These are phyloP conservation scores for Arctostaphylos glauca DNA, from an alignment of 148 eudicot species.

Conservation along the genomic window DNA sequence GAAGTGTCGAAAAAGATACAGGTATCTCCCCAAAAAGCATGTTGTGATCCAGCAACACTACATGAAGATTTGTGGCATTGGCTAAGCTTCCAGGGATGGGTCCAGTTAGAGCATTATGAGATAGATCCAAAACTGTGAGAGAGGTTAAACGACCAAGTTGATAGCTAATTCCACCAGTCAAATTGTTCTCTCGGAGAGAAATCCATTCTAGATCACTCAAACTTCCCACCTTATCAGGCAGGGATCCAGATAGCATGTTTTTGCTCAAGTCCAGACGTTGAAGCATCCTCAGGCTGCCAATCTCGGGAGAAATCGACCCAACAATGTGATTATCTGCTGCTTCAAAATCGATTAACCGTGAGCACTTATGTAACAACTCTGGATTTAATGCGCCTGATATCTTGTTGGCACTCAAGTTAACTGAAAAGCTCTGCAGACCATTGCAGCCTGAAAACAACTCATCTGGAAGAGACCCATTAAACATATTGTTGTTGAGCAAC, in stretches of 20 bases:
- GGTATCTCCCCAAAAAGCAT: constrained; percentile 49
- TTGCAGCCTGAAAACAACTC: constrained; percentile 35
- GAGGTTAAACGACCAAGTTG: constrained; percentile 35
- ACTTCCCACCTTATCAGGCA: constrained; percentile 40
- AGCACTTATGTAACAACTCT: constrained; percentile 33
- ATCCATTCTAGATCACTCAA: constrained; percentile 27
- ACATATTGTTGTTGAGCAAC: constrained; percentile 37
- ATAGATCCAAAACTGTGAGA: constrained; percentile 41
- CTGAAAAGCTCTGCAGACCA: constrained; percentile 33
- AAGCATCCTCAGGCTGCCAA: constrained; percentile 37
- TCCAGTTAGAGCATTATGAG: constrained; percentile 40
- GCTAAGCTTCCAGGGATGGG: constrained; percentile 42
- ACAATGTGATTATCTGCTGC: constrained; percentile 41
- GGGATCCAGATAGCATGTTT: constrained; percentile 40
- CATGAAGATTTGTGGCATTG: constrained; percentile 33
- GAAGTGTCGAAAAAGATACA: constrained; percentile 39
- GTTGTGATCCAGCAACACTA: constrained; percentile 45
- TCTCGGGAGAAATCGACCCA: constrained; percentile 37
- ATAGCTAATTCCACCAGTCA: constrained; percentile 39
- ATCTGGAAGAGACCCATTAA: constrained; percentile 38
- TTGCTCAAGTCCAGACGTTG: constrained; percentile 33
- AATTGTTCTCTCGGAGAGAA: constrained; percentile 39
- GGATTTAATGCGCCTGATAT: constrained; percentile 36
- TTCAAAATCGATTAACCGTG: constrained; percentile 39
- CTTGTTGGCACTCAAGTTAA: constrained; percentile 47